Evolutionary conservation across 129 eudicot species (phyloP), one percentile per base, ranked within the genome.

Genomic region (Tagetes patula): DNA sequence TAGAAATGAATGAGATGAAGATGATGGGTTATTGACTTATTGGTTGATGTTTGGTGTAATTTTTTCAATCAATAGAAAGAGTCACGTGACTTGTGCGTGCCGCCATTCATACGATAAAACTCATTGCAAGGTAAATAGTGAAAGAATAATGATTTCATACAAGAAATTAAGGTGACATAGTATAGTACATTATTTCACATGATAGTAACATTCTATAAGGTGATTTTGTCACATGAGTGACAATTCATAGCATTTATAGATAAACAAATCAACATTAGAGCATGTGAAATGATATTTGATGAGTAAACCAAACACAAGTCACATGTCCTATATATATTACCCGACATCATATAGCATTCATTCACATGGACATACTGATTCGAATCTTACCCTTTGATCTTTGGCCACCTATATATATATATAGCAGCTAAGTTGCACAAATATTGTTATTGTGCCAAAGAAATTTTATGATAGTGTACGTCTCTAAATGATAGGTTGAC

Each of bases 81-180:
- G 78, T 39, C 75, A 71, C 75, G 75, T 71, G 75, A 71, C 75
- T 39, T 58, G 75, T 71, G 65, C 75, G 75, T 71, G 65, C 27
- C 27, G 27, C 27, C 27, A 20, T 20, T 20, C 27, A 20, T 20
- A 20, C 0, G 27, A 20, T 0, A 20, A 20, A 20, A 20, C 27
- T 20, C 27, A 20, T 20, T 20, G 0, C 27, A 20, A 20, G 27
- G 47, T 42, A 9, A 42, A 42, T 5, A 5, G 8, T 42, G 8
- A 20, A 56, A 2, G 63, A 32, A 58, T 38, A 56, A 56, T 32
- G 8, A 56, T 8, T 8, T 30, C 13, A 32, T 30, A 31, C 54
- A 48, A 20, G 63, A 56, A 56, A 56, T 6, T 39, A 39, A 39
- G 9, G 9, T 56, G 38, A 56, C 38, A 13, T 30, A 31, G 63